Conservation (phyloP, 495 filamentous ascomycete species). For the Podospora didyma region DNA sequence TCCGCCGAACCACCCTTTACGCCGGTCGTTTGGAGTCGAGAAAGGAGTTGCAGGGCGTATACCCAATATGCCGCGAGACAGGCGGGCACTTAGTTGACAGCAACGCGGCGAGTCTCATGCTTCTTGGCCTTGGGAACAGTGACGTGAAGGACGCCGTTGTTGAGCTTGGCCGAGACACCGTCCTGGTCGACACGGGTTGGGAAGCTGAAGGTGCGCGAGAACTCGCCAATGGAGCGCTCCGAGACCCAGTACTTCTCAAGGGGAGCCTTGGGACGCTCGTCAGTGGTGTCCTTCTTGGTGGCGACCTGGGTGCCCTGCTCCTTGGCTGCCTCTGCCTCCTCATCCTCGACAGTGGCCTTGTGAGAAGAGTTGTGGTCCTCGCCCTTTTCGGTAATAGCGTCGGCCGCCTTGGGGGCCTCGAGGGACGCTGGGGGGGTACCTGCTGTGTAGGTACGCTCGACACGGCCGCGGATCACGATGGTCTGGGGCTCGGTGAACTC, state of each 20-base stretch:
- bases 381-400: slow-evolving; percentile 2
- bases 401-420: slow-evolving; percentile 12
- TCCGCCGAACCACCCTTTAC: too few relatives aligned
- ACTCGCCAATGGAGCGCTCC: slow-evolving; percentile 78
- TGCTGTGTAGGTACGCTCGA: slow-evolving; percentile 53
- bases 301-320: slow-evolving; percentile 3
- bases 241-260: slow-evolving; percentile 68
- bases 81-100: slow-evolving; percentile 11
- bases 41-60: too few relatives aligned
- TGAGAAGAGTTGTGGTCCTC: slow-evolving; percentile 31
- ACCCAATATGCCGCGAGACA: too few relatives aligned
- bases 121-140: slow-evolving; percentile 71
- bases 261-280: slow-evolving; percentile 19
- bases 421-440: slow-evolving; percentile 35
- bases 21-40: too few relatives aligned
- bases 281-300: slow-evolving; percentile 1
- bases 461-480: slow-evolving; percentile 65
- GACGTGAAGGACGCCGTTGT: slow-evolving; percentile 59
- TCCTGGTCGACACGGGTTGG: slow-evolving; percentile 72
- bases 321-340: slow-evolving; percentile 16
- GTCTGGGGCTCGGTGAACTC: slow-evolving; percentile 82
- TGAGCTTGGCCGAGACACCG: slow-evolving; percentile 61
- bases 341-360: slow-evolving; percentile 30
- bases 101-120: slow-evolving; percentile 19
- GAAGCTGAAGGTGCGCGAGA: slow-evolving; percentile 77